phyloP scores from a whole-genome alignment of 2,329 filamentous ascomycete species.

The Verticillium alfalfae region DNA sequence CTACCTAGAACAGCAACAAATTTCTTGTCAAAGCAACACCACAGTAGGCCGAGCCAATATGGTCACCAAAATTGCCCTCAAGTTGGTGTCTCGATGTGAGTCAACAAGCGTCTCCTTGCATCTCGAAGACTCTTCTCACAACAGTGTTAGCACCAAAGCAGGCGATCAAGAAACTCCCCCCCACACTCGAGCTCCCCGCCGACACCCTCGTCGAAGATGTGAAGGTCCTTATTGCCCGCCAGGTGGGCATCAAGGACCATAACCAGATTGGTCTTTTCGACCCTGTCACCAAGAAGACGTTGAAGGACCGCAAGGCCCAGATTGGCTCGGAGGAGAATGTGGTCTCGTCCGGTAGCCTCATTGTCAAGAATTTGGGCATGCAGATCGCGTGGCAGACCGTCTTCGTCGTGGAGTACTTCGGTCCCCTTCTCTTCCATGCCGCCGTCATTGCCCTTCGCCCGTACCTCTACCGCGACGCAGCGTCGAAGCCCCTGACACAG shows the following conservation, averaged over 20 bases:
- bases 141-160: constrained; percentile 34
- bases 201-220: constrained; percentile 55
- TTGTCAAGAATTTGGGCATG: constrained; percentile 88
- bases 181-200: constrained; percentile 39
- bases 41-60: constrained; percentile 12
- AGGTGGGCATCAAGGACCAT: constrained; percentile 45
- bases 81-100: constrained; percentile 36
- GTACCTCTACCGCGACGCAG: constrained; percentile 44
- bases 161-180: constrained; percentile 49
- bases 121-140: constrained; percentile 1
- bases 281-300: constrained; percentile 53
- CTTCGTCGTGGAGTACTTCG: constrained; percentile 91
- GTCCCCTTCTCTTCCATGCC: constrained; percentile 82
- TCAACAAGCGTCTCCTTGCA: not conserved
- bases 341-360: constrained; percentile 50
- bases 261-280: constrained; percentile 61
- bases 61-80: constrained; percentile 28
- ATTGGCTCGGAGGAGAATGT: constrained; percentile 44
- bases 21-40: not conserved
- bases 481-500: constrained; percentile 49
- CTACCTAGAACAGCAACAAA: not conserved
- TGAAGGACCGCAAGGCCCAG: constrained; percentile 56
- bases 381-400: constrained; percentile 92
- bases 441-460: constrained; percentile 67
- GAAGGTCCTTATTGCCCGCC: constrained; percentile 49